Evolutionary conservation across 225 moss, liverwort and hornwort genomes (phyloP), one percentile per base, ranked within the genome.

Genomic region (Bryum argenteum): DNA sequence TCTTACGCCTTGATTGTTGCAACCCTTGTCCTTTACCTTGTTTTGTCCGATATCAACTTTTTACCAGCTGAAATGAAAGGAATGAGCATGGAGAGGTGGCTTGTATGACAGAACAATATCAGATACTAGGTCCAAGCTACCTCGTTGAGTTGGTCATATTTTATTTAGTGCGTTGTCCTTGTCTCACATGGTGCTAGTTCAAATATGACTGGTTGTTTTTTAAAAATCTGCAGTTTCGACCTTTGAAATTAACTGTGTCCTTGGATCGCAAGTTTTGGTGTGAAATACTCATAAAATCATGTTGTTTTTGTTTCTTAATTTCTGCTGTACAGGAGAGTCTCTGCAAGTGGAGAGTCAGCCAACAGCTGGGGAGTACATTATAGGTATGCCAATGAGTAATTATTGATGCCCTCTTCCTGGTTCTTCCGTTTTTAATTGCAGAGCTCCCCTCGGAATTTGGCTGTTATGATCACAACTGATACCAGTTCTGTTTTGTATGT

Each of bases 311-410:
- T 33, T 33, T 33, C 33, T 33, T 33, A 33, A 33, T 2, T 75
- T 72, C n/a, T 61, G 50, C 55, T 60, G 26, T 70, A 65, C 75
- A 84, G 87, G 72, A 66, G 71, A 77, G 41, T 23, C 54, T 72
- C 33, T 71, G 19, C 84, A 88, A 70, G 65, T 88, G 77, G 79
- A 84, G 79, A 75, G 63, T 41, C 84, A 84, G 72, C 82, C 77
- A 58, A 82, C 87, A 39, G 79, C 69, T 66, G 84, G 81, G 51
- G 84, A 88, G 54, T 67, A 67, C 71, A 65, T 77, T 23, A 62
- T 81, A 62, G 87, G 87, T 88, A 71, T 54, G 65, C 43, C 40
- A 60, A 48, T 53, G 38, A 70, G 48, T n/a, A 44, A 66, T 61
- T 70, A 39, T 73, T 66, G 18, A 67, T 82, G 67, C 26, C 17